Evolutionary conservation across 768 basidiomycete species (phyloP).

Genomic region (Ephemerocybe angulata): DNA sequence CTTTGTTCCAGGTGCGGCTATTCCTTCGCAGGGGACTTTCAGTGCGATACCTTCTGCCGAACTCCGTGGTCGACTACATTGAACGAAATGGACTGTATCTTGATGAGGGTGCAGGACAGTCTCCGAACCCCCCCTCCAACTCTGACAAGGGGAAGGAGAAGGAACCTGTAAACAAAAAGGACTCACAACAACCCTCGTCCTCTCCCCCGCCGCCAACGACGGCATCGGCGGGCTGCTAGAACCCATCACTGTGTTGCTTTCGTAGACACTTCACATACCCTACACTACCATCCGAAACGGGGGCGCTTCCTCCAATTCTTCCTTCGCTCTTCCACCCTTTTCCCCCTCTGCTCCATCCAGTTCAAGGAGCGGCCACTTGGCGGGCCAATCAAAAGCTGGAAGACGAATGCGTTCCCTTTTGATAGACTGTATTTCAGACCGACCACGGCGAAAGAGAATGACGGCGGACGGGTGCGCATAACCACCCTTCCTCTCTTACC

Average conservation of each 20-base stretch:
- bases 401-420: too few species aligned
- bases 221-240: neutral
- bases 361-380: too few species aligned
- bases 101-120: conserved; percentile 54
- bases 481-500: too few species aligned
- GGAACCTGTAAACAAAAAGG: conserved; percentile 31
- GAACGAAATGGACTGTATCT: conserved; percentile 75
- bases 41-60: conserved; percentile 86
- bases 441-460: too few species aligned
- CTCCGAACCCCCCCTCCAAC: conserved; percentile 15
- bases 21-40: conserved; percentile 79
- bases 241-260: neutral
- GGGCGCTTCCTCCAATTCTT: neutral
- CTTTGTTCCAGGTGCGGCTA: conserved; percentile 47
- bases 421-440: too few species aligned
- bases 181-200: conserved; percentile 16
- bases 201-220: conserved; percentile 9
- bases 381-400: too few species aligned
- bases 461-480: too few species aligned
- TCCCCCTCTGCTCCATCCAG: too few species aligned
- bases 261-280: neutral
- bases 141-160: conserved; percentile 35
- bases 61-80: conserved; percentile 92
- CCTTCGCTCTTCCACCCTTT: neutral
- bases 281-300: neutral